Conservation (phyloP, 2,329 filamentous ascomycete genomes). For the Paraconiothyrium sp. region DNA sequence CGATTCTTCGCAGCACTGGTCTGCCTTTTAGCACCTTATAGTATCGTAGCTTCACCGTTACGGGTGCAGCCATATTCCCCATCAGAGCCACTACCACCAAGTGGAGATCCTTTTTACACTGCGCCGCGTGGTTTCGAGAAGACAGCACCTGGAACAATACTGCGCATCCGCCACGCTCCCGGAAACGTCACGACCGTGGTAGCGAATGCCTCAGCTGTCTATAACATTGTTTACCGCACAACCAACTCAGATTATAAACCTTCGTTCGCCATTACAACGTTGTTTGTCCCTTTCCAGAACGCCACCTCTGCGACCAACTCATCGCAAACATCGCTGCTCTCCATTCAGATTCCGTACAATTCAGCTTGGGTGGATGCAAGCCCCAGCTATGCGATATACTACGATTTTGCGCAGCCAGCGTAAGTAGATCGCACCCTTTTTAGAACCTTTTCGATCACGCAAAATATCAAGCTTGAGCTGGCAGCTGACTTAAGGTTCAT, state of each 20-base stretch:
- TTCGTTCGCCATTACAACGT: slow-evolving; percentile 27
- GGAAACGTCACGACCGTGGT: slow-evolving; percentile 21
- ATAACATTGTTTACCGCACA: slow-evolving; percentile 29
- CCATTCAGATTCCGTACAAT: slow-evolving; percentile 30
- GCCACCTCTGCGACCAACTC: background rate
- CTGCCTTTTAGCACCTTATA: background rate
- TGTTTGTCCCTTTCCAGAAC: slow-evolving; percentile 21
- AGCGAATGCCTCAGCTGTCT: slow-evolving; percentile 20
- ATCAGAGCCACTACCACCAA: slow-evolving; percentile 18
- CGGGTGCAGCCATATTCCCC: background rate
- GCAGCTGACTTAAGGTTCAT: background rate
- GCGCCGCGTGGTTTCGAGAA: slow-evolving; percentile 21
- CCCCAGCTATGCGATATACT: slow-evolving; percentile 23
- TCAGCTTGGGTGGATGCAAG: slow-evolving; percentile 22
- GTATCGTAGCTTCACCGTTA: background rate
- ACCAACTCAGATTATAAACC: slow-evolving; percentile 26
- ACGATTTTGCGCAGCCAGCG: slow-evolving; percentile 12
- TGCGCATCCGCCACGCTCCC: slow-evolving; percentile 25
- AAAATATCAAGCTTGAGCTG: background rate
- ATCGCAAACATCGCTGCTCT: slow-evolving; percentile 21
- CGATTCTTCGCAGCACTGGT: background rate
- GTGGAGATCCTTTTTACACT: slow-evolving; percentile 27
- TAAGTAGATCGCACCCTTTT: background rate
- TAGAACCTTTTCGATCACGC: background rate
- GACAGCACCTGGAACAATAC: slow-evolving; percentile 23